Evolutionary conservation across 768 basidiomycete species (phyloP).

Genomic region (Gymnopilus dilepis): DNA sequence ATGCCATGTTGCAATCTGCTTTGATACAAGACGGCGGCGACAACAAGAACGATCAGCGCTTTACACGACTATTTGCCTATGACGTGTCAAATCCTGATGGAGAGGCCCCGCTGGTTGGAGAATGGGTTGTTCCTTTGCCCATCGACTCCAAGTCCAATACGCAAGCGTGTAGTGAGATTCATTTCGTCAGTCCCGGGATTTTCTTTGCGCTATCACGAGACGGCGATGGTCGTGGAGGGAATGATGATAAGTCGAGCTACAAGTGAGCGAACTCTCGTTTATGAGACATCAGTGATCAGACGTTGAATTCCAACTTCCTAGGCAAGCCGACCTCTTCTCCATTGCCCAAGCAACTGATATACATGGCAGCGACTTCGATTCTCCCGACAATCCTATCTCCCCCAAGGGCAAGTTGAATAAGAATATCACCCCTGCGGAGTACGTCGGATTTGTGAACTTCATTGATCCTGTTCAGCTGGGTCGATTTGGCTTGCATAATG

Average conservation of each 20-base stretch:
- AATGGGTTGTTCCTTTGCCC: constrained; percentile 66
- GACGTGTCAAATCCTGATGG: constrained; percentile 44
- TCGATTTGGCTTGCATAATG: constrained; percentile 69
- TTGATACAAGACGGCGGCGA: constrained; percentile 67
- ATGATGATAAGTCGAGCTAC: constrained; percentile 52
- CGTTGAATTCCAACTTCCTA: constrained; percentile 25
- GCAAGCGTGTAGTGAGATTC: constrained; percentile 58
- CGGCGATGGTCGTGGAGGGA: constrained; percentile 61
- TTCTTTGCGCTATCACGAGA: constrained; percentile 68
- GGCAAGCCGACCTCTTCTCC: constrained; percentile 64
- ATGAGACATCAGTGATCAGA: not conserved
- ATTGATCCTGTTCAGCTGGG: constrained; percentile 58
- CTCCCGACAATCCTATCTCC: constrained; percentile 56
- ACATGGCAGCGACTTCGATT: constrained; percentile 59
- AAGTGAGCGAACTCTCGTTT: constrained; percentile 43
- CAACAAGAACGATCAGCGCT: constrained; percentile 50
- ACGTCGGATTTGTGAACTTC: constrained; percentile 60
- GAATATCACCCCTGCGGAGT: constrained; percentile 55
- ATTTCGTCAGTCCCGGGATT: constrained; percentile 55
- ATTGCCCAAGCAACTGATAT: constrained; percentile 67
- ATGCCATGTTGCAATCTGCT: constrained; percentile 67
- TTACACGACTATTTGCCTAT: constrained; percentile 62
- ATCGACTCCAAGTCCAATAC: constrained; percentile 54
- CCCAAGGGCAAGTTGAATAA: constrained; percentile 50
- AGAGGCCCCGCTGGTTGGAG: constrained; percentile 50